Conservation (phyloP, 305 asterid species). For the Solanum aculeatissimum region DNA sequence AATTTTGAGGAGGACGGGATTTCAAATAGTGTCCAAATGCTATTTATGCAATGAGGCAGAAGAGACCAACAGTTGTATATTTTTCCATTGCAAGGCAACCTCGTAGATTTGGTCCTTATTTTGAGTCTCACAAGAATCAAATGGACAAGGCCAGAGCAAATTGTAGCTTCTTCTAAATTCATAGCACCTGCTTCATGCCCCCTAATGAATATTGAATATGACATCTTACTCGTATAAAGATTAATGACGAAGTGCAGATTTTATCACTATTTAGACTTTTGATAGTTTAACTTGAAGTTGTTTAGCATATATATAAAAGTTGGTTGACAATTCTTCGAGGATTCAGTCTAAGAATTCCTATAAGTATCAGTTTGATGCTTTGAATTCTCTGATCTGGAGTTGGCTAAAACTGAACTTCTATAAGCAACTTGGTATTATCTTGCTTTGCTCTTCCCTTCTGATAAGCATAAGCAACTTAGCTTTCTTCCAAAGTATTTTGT, state of each 20-base stretch:
- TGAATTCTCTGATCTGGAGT: background rate
- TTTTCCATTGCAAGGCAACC: too few species aligned
- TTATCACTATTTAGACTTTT: background rate
- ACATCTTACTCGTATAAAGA: background rate
- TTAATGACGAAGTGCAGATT: background rate
- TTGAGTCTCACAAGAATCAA: too few species aligned
- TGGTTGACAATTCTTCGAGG: background rate
- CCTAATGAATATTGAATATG: background rate
- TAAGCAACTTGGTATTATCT: background rate
- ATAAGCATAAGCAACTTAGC: background rate
- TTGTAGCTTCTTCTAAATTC: background rate
- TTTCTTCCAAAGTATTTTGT: background rate
- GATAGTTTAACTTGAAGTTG: background rate
- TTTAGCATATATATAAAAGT: background rate
- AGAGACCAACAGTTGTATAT: too few species aligned
- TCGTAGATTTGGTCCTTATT: too few species aligned
- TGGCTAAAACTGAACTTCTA: background rate
- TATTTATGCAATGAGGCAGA: too few species aligned
- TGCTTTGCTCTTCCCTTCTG: background rate
- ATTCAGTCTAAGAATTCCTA: background rate
- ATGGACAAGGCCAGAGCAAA: too few species aligned
- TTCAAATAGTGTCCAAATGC: too few species aligned
- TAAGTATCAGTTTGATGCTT: background rate
- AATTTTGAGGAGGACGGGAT: too few species aligned
- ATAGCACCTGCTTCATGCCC: background rate